Percentiles rank a stretch among this genome's conserved stretches.
Conservation (phyloP, 2,329 filamentous ascomycete species). For the Myrmaecium sp. region DNA sequence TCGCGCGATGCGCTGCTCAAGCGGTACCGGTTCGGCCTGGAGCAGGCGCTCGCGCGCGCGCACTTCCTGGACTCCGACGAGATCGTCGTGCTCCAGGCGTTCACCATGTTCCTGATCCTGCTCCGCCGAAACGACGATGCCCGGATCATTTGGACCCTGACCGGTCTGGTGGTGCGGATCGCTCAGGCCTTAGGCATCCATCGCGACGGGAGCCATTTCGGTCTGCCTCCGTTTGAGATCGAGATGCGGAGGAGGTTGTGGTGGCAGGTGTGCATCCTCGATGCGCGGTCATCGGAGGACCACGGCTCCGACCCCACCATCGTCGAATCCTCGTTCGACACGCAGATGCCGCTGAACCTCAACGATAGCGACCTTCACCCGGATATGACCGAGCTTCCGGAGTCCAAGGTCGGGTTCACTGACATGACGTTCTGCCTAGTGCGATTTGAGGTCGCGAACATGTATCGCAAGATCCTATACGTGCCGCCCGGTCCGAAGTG, state of each 20-base stretch:
- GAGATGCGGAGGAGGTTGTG: conserved; percentile 43
- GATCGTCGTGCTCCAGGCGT: conserved; percentile 43
- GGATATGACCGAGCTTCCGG: conserved; percentile 30
- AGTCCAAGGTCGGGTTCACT: conserved; percentile 35
- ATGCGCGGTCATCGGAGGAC: conserved; percentile 43
- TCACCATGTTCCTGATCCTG: conserved; percentile 43
- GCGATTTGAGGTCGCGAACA: conserved; percentile 34
- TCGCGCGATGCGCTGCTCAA: conserved; percentile 31
- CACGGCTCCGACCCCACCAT: conserved; percentile 47
- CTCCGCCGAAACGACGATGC: conserved; percentile 34
- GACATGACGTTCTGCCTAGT: conserved; percentile 40
- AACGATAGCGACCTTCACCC: conserved; percentile 37
- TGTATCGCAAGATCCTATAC: conserved; percentile 28
- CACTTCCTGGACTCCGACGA: conserved; percentile 47
- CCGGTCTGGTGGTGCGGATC: conserved; percentile 40
- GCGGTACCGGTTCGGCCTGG: conserved; percentile 44
- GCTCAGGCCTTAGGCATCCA: conserved; percentile 44
- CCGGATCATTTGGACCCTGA: conserved; percentile 40
- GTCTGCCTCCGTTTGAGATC: conserved; percentile 40
- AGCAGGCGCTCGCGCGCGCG: conserved; percentile 46
- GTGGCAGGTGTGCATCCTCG: conserved; percentile 43
- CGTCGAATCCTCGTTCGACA: conserved; percentile 41
- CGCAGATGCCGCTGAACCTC: conserved; percentile 39
- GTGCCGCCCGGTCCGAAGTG: conserved; percentile 26
- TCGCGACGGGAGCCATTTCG: conserved; percentile 38